These are phyloP conservation scores for Guyanaporus albipodus DNA, from an alignment of 768 basidiomycete genomes.

Conservation along the genomic window DNA sequence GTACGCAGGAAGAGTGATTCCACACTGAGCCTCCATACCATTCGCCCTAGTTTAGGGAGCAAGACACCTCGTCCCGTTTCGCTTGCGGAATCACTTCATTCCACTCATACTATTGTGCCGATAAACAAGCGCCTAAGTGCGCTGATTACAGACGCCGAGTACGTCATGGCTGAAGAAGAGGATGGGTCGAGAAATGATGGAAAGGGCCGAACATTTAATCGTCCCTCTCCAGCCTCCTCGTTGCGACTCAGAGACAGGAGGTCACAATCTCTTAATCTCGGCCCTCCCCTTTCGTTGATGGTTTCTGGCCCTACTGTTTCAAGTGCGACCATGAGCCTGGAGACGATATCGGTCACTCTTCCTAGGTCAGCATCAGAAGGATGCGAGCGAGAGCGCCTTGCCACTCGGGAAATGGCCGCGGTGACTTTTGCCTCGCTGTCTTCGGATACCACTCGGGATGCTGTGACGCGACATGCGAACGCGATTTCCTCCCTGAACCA, in stretches of 20 bases:
- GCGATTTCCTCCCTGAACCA: slow-evolving; percentile 14
- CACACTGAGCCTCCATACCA: slow-evolving; percentile 72
- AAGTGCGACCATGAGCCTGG: slow-evolving; percentile 31
- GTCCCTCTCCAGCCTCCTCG: slow-evolving; percentile 42
- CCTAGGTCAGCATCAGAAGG: slow-evolving; percentile 26
- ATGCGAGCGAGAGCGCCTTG: slow-evolving; percentile 39
- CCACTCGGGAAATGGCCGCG: slow-evolving; percentile 39
- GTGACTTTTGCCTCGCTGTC: slow-evolving; percentile 38
- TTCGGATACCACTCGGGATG: slow-evolving; percentile 22
- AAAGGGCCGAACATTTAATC: slow-evolving; percentile 16
- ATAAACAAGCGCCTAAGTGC: slow-evolving; percentile 64
- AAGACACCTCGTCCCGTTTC: slow-evolving; percentile 70
- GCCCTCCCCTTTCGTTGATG: slow-evolving; percentile 32
- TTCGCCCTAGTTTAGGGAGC: slow-evolving; percentile 49
- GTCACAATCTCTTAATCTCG: slow-evolving; percentile 61
- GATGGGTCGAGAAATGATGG: slow-evolving; percentile 28
- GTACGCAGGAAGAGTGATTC: slow-evolving; percentile 80
- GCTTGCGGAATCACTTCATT: slow-evolving; percentile 72
- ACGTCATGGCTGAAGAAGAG: slow-evolving; percentile 62
- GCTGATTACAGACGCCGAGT: slow-evolving; percentile 63
- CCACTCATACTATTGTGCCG: slow-evolving; percentile 67
- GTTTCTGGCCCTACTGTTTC: slow-evolving; percentile 21
- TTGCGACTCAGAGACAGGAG: slow-evolving; percentile 51
- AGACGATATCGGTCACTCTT: slow-evolving; percentile 27
- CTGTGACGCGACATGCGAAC: slow-evolving; percentile 24